Percentiles rank a stretch among this genome's conserved stretches.
Evolutionary conservation across 140 eudicot species (phyloP).

Genomic region (Ambrosia hybrid): DNA sequence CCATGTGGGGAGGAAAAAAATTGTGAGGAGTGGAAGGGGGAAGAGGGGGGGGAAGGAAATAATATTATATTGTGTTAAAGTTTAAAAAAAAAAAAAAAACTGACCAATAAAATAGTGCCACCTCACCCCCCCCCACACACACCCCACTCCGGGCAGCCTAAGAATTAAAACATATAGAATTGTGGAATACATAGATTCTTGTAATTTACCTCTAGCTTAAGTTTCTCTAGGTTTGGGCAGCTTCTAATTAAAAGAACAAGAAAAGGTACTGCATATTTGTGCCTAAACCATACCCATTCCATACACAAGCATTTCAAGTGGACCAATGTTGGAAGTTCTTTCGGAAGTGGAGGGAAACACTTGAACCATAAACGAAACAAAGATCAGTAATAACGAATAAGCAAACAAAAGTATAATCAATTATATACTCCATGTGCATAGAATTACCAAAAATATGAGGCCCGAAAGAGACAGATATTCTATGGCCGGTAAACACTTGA

Average conservation of each 20-base stretch:
- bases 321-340: constrained; percentile 5
- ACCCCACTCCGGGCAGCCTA: too few relatives aligned
- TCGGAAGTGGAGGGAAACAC: constrained; percentile 5
- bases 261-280: background rate
- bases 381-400: background rate
- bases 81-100: too few relatives aligned
- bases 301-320: constrained; percentile 6
- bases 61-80: too few relatives aligned
- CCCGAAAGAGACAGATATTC: constrained; percentile 8
- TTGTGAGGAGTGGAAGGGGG: too few relatives aligned
- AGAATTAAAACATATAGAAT: background rate
- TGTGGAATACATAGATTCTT: background rate
- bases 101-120: too few relatives aligned
- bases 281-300: background rate
- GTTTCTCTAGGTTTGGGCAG: constrained; percentile 17
- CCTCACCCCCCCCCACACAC: too few relatives aligned
- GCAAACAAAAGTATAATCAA: background rate
- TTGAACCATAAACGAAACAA: background rate
- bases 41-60: too few relatives aligned
- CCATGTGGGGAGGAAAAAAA: too few relatives aligned
- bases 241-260: constrained; percentile 5
- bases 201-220: background rate
- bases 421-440: background rate
- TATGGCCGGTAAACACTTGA: constrained; percentile 8
- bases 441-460: background rate